Evolutionary conservation across 2,329 filamentous ascomycete genomes (phyloP).

Genomic region (Fusarium scirpi): DNA sequence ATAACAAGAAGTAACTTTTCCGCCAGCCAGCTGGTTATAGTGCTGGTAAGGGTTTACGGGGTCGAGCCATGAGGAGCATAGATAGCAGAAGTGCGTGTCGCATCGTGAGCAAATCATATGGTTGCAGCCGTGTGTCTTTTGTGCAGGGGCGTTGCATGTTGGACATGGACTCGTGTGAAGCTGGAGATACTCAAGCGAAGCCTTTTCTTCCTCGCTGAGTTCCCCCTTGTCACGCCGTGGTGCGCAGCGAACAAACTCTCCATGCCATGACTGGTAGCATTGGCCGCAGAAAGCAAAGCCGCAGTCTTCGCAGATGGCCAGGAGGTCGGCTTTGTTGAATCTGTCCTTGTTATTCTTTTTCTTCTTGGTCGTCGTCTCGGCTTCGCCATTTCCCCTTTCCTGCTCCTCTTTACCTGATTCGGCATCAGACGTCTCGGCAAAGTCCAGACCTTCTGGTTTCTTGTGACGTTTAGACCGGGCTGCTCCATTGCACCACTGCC

Average conservation of each 20-base stretch:
- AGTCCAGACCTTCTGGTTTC: conserved; percentile 75
- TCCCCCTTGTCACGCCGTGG: conserved; percentile 75
- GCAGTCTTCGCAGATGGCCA: conserved; percentile 91
- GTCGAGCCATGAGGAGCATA: conserved; percentile 89
- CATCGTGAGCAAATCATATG: conserved; percentile 96
- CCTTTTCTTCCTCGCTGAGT: conserved; percentile 85
- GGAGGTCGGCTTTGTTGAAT: conserved; percentile 69
- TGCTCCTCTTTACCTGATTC: conserved; percentile 63
- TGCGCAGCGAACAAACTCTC: conserved; percentile 79
- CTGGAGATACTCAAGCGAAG: conserved; percentile 85
- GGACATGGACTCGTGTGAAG: conserved; percentile 89
- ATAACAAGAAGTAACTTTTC: conserved; percentile 74
- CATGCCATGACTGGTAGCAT: conserved; percentile 87
- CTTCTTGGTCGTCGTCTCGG: conserved; percentile 35
- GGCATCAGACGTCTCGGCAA: conserved; percentile 67
- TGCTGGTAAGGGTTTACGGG: conserved; percentile 87
- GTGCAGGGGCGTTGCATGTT: conserved; percentile 83
- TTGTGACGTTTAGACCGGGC: conserved; percentile 80
- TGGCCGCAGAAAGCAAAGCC: conserved; percentile 85
- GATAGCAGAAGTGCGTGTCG: conserved; percentile 92
- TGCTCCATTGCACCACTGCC: conserved; percentile 91
- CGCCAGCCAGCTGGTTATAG: conserved; percentile 76
- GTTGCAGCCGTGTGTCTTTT: conserved; percentile 95
- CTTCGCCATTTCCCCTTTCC: conserved; percentile 42
- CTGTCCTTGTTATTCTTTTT: conserved; percentile 42